Evolutionary conservation across 257 asterid genomes (phyloP), one percentile per base, ranked within the genome.

Genomic region (Gynochthodes officinalis): DNA sequence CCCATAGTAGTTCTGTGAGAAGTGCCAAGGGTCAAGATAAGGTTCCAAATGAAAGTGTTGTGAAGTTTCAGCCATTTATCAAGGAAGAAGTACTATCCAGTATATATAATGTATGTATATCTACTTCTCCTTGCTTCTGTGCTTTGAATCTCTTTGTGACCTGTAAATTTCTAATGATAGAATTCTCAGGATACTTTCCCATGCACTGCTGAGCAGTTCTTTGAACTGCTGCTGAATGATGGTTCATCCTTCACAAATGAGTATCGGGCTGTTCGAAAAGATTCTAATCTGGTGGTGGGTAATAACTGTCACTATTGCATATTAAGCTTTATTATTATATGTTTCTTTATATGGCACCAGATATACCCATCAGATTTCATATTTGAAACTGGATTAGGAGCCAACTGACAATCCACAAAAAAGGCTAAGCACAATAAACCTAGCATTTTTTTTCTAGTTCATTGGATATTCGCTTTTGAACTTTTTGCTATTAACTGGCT

Each of bases 191-290:
- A 83, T 80, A 73, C 79, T 71, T 92, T 90, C 74, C 93, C 96
- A 28, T 95, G 94, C 88, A 88, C 90, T 5, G 90, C 89, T 40
- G 98, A 92, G 82, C 90, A 95, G 77, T 90, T 85, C 80, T 91
- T 88, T 88, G 85, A 85, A 68, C 78, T 87, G 74, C 67, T 95
- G 50, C 66, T 95, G 72, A 89, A 85, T 69, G 98, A 90, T 82
- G 90, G 83, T 73, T 95, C 99, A 75, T 80, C 84, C 72, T 95
- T 91, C 84, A 88, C 88, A 33, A 84, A 79, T 62, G 97, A 95
- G 74, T 90, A 88, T 80, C 93, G 90, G 66, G 78, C 85, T 64
- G 80, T 77, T 44, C 84, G 95, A 66, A 95, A 90, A 83, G 96
- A 95, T 84, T 73, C 88, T 73, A 90, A 90, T 86, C 88, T 95